phyloP scores from a whole-genome alignment of 23 red algal genomes.

The Gracilariopsis chorda region DNA sequence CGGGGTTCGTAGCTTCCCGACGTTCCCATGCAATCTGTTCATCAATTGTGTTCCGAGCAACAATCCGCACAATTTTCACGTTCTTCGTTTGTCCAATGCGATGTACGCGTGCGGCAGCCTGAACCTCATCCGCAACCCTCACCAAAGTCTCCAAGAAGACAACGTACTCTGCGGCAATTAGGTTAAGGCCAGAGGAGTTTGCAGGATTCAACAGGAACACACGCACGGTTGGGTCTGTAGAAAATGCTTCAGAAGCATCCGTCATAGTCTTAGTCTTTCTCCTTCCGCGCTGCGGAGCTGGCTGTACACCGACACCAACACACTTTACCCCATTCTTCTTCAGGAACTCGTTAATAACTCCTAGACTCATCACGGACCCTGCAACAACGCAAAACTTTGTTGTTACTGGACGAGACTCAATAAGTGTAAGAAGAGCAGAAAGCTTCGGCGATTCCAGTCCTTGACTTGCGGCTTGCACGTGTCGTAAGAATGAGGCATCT shows the following conservation, averaged over 20 bases:
- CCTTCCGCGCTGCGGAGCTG: not conserved
- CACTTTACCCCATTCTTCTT: slow-evolving; percentile 2
- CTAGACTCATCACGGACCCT: slow-evolving; percentile 35
- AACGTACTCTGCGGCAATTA: slow-evolving; percentile 36
- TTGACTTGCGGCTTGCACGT: not conserved
- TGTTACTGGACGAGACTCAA: not conserved
- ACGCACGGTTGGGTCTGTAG: slow-evolving; percentile 3
- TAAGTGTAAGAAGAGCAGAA: slow-evolving; percentile 26
- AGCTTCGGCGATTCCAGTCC: slow-evolving; percentile 24
- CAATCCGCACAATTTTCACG: slow-evolving; percentile 55
- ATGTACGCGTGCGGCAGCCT: slow-evolving; percentile 53
- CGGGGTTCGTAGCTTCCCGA: slow-evolving; percentile 7
- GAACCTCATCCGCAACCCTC: slow-evolving; percentile 54
- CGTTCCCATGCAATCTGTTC: slow-evolving; percentile 43
- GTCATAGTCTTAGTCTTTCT: not conserved
- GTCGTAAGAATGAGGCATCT: slow-evolving; percentile 40
- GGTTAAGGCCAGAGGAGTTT: slow-evolving; percentile 42
- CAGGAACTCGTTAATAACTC: slow-evolving; percentile 24
- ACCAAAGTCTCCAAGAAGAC: slow-evolving; percentile 51
- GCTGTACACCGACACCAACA: slow-evolving; percentile 34
- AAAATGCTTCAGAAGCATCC: slow-evolving; percentile 37
- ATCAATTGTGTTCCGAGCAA: slow-evolving; percentile 54
- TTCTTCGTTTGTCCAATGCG: slow-evolving; percentile 46
- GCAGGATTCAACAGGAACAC: slow-evolving; percentile 47
- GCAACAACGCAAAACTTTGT: slow-evolving; percentile 64